Evolutionary conservation across 192 early-diverging fungal species (phyloP), one percentile per base, ranked within the genome.

Genomic region (Podila minutissima): DNA sequence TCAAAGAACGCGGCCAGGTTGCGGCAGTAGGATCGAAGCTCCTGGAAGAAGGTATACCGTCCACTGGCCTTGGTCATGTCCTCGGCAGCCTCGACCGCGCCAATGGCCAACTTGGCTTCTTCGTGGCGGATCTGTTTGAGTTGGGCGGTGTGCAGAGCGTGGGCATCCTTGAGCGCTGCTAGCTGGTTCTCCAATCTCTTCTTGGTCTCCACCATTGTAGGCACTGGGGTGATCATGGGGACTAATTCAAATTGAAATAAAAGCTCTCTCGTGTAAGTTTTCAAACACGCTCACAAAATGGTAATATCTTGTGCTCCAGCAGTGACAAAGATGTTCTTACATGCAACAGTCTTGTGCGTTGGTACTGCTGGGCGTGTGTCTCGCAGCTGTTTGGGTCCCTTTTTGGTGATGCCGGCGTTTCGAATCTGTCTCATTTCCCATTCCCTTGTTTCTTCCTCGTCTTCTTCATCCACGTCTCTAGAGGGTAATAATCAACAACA

Each of bases 351-450:
- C 48, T 61, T 67, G 32, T 70, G 71, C 8, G 59, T 31, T 57
- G 77, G 55, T 24, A 48, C 72, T 7, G 71, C 48, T 38, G 61
- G 29, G 51, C 73, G 71, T 17, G 69, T 65, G 2, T n/a, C 49
- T n/a, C 70, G 62, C 15, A 64, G 17, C 37, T 72, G 69, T 50
- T 70, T 84, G 24, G 84, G 63, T 41, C 64, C 83, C 10, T 67
- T 64, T 5, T 68, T 60, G 22, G 64, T 49, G 15, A 85, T 73
- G 4, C 87, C 89, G 15, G 87, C 89, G 59, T 84, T 82, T 57
- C 87, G 85, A 22, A 90, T 90, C 69, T 83, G 77, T 58, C 88
- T 84, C 53, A 83, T 74, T 59, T 90, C 88, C 87, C 89, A 89
- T 41, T 87, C 82, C 28, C 83, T 69, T n/a, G 88, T 66, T 53